Evolutionary conservation across 2,329 filamentous ascomycete species (phyloP).

Genomic region (Didymella lethalis): DNA sequence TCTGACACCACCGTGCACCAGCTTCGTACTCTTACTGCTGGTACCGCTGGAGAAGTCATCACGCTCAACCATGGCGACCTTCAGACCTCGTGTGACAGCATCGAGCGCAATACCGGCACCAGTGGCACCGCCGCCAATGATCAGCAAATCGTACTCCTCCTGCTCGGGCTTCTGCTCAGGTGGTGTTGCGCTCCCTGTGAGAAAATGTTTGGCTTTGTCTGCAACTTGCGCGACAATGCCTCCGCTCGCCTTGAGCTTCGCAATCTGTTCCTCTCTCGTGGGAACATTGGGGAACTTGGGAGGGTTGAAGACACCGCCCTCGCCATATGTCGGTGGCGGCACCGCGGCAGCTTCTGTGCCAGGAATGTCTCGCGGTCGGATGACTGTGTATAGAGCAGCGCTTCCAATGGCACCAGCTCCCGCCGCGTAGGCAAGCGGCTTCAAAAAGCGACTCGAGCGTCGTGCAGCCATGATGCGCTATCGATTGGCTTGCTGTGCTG

Average conservation of each 20-base stretch:
- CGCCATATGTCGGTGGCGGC: slow-evolving; percentile 73
- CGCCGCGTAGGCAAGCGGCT: slow-evolving; percentile 66
- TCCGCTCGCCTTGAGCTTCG: slow-evolving; percentile 63
- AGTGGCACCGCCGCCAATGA: slow-evolving; percentile 82
- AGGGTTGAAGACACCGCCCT: slow-evolving; percentile 71
- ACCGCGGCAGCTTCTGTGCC: slow-evolving; percentile 73
- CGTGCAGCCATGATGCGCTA: slow-evolving; percentile 44
- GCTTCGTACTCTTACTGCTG: slow-evolving; percentile 86
- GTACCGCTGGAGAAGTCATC: slow-evolving; percentile 85
- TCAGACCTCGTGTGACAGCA: slow-evolving; percentile 78
- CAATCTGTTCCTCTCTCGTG: slow-evolving; percentile 70
- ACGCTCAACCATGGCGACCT: slow-evolving; percentile 80
- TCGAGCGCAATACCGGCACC: slow-evolving; percentile 83
- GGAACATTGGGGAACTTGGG: slow-evolving; percentile 71
- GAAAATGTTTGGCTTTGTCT: slow-evolving; percentile 53
- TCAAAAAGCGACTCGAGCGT: slow-evolving; percentile 58
- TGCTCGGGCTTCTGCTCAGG: slow-evolving; percentile 45
- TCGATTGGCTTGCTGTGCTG: slow-evolving; percentile 21
- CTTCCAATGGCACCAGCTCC: slow-evolving; percentile 63
- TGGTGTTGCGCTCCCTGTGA: slow-evolving; percentile 42
- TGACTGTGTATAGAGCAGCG: slow-evolving; percentile 67
- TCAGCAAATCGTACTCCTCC: slow-evolving; percentile 75
- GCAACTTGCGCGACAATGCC: slow-evolving; percentile 47
- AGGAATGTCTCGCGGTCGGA: slow-evolving; percentile 75
- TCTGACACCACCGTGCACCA: slow-evolving; percentile 84